Conservation (phyloP, 2,329 filamentous ascomycete genomes). For the Ceratocystis colombiana region DNA sequence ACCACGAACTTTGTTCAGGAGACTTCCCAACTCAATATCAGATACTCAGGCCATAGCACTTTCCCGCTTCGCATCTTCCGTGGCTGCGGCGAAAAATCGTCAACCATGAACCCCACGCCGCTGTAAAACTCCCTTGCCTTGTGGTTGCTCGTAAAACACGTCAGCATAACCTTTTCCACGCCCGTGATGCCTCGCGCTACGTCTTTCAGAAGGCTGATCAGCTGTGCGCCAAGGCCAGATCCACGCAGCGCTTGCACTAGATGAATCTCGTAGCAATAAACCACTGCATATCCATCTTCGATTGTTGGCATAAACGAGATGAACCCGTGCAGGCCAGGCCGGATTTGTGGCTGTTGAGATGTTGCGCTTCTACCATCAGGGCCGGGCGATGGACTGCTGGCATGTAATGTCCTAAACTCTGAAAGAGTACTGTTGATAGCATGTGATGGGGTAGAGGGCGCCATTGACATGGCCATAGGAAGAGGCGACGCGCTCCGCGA, state of each 20-base stretch:
- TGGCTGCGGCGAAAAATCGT: constrained; percentile 46
- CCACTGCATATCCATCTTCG: constrained; percentile 53
- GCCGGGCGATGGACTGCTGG: constrained; percentile 5
- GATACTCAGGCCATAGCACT: constrained; percentile 46
- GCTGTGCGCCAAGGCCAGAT: constrained; percentile 50
- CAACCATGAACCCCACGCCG: constrained; percentile 46
- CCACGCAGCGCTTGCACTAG: constrained; percentile 47
- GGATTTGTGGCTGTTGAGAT: constrained; percentile 8
- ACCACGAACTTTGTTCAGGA: not conserved
- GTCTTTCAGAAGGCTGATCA: constrained; percentile 48
- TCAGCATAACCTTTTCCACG: constrained; percentile 61
- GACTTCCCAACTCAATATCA: constrained; percentile 46
- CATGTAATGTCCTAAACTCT: constrained; percentile 20
- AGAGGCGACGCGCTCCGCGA: constrained; percentile 11
- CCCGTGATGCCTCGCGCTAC: constrained; percentile 45
- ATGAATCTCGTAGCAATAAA: constrained; percentile 75
- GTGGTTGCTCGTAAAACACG: constrained; percentile 55
- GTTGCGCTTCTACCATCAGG: constrained; percentile 24
- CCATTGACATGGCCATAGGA: not conserved
- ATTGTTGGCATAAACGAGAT: constrained; percentile 62
- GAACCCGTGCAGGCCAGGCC: constrained; percentile 42
- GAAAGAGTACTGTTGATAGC: constrained; percentile 6
- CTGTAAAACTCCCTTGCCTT: constrained; percentile 51
- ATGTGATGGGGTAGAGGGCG: not conserved
- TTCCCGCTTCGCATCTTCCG: constrained; percentile 46